Conservation (phyloP, 208 protist species). For the Leishmania amazonensis region DNA sequence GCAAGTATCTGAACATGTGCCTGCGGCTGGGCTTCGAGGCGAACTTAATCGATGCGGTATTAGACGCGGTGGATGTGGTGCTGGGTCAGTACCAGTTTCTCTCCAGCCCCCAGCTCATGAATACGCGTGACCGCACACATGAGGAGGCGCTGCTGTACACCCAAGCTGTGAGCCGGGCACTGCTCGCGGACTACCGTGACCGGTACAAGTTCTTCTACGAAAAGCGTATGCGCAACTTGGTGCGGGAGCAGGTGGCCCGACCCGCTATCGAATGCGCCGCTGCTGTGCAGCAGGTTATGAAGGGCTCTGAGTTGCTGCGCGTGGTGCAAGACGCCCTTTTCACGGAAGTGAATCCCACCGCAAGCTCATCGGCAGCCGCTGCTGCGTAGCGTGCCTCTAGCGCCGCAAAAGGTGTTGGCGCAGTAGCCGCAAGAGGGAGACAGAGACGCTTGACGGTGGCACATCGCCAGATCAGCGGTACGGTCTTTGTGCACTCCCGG, state of each 20-base stretch:
- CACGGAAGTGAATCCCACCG: slow-evolving; percentile 15
- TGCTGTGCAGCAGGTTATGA: slow-evolving; percentile 24
- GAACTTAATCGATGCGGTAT: slow-evolving; percentile 58
- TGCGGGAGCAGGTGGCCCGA: slow-evolving; percentile 36
- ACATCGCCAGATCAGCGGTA: neutral
- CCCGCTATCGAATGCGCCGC: slow-evolving; percentile 31
- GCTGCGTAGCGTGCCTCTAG: neutral
- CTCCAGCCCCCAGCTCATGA: slow-evolving; percentile 29
- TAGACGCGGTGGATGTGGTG: slow-evolving; percentile 74
- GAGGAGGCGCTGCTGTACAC: slow-evolving; percentile 52
- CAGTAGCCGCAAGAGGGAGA: neutral
- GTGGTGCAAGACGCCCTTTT: slow-evolving; percentile 34
- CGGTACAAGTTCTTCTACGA: slow-evolving; percentile 63
- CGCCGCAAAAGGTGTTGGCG: neutral
- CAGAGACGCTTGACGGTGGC: neutral
- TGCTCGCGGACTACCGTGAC: slow-evolving; percentile 48
- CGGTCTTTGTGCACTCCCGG: neutral
- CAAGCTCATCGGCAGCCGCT: neutral
- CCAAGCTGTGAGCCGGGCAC: slow-evolving; percentile 44
- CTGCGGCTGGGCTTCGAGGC: slow-evolving; percentile 64
- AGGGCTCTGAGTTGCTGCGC: slow-evolving; percentile 27
- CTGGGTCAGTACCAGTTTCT: slow-evolving; percentile 52
- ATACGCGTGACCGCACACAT: slow-evolving; percentile 31
- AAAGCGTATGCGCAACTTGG: slow-evolving; percentile 58
- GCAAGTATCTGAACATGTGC: slow-evolving; percentile 65